phyloP scores from a whole-genome alignment of 148 eudicot genomes.

The Oxyria digyna region DNA sequence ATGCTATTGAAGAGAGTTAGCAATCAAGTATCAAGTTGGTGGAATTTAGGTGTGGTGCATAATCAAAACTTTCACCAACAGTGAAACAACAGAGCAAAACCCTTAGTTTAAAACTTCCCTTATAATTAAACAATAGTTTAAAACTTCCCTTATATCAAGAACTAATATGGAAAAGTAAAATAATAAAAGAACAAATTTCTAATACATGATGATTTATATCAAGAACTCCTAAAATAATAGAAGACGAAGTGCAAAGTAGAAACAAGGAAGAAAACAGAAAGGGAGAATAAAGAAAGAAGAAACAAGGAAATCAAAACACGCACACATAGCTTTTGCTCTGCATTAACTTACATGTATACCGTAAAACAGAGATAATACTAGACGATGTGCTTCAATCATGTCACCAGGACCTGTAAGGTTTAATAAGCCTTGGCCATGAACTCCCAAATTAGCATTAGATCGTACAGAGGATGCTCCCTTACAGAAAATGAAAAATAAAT shows the following conservation, averaged over 20 bases:
- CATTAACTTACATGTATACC: constrained; percentile 66
- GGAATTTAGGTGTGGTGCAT: no score
- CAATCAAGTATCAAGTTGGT: no score
- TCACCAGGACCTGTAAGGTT: constrained; percentile 93
- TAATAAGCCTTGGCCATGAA: constrained; percentile 91
- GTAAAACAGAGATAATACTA: constrained; percentile 81
- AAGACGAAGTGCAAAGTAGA: not conserved
- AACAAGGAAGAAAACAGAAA: not conserved
- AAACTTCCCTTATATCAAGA: no score
- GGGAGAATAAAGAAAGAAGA: not conserved
- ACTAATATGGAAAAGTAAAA: no score
- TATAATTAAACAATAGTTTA: no score
- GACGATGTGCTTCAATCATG: constrained; percentile 84
- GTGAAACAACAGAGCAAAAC: no score
- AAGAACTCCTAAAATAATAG: no score
- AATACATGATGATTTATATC: no score
- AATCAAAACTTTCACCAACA: no score
- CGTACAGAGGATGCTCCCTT: constrained; percentile 85
- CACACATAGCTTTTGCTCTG: not conserved
- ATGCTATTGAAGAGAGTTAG: no score
- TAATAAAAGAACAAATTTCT: no score
- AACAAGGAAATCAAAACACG: not conserved
- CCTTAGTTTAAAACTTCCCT: no score
- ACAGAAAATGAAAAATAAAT: constrained; percentile 9
- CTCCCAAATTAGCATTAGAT: constrained; percentile 89